Base-by-base conservation (phyloP, 768 basidiomycete genomes). In the Mycena haematopus region DNA sequence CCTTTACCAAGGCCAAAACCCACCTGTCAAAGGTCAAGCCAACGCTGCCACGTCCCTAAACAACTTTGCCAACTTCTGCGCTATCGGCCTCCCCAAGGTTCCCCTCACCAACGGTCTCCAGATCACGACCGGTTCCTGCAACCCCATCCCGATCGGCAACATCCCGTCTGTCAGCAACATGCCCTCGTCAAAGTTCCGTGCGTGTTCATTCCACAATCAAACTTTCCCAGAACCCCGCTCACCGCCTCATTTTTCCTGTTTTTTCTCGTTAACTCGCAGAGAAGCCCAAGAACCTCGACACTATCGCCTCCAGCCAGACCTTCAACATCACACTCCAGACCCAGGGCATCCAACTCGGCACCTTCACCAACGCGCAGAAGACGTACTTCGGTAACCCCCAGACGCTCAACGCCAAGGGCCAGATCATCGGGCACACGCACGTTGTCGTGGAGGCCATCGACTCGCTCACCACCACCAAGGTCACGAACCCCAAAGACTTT, bases 301-400 rank as follows among this genome's bases (percentile, higher is more conserved):
- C 76, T 33, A 76, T 89, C 64, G 69, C 75, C 14, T 78, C 82
- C 19, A 77, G 84, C 74, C 67, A 70, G 55, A 69, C 76, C 1
- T 87, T 89, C 74, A 84, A 79, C 10, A 79, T 88, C 67, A 66
- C 71, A n/a, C 80, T 89, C 74, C 75, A 72, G 38, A 81, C 85
- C 56, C 65, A 74, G 58, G 78, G 76, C 64, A 67, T 84, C 71
- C 70, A 42, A 7, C 40, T 42, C n/a, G 40, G 40, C n/a, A 42
- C 40, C 19, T 42, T 42, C 40, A 42, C 83, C 57, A 84, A 86
- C 67, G 80, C 85, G 0, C 71, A 82, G 63, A 69, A 75, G 52
- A 84, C 80, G 64, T 86, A 84, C 73, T 87, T 84, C 61, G 75
- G 79, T 27, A 87, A 83, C n/a, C 87, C 85, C 40, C 85, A 86